Evolutionary conservation across 2,329 filamentous ascomycete species (phyloP).

Genomic region (Lachnellula arida): DNA sequence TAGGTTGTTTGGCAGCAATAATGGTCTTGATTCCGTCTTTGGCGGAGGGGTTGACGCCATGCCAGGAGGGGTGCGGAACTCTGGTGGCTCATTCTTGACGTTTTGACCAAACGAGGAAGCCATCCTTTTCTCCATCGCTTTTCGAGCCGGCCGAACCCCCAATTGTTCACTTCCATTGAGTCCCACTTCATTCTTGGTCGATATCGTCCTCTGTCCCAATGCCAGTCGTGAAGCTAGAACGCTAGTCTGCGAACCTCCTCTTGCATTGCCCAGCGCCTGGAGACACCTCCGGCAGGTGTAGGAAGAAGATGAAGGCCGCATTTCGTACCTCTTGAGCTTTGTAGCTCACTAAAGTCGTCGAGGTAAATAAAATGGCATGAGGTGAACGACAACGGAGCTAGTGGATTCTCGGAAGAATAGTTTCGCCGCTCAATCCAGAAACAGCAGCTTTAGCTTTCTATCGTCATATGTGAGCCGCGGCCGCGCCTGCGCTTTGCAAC

Average conservation of each 20-base stretch:
- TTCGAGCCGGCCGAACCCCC: conserved; percentile 5
- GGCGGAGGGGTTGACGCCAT: conserved; percentile 19
- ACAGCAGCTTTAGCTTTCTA: too few species aligned
- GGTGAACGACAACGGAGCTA: too few species aligned
- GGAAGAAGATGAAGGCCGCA: conserved; percentile 6
- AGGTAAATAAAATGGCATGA: background rate
- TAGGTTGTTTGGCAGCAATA: conserved; percentile 63
- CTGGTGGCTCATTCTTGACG: conserved; percentile 23
- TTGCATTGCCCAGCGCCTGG: conserved; percentile 20
- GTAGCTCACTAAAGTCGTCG: background rate
- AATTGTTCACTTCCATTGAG: conserved; percentile 11
- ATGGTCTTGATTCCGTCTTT: conserved; percentile 22
- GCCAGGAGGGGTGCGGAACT: conserved; percentile 21
- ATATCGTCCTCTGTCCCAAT: conserved; percentile 21
- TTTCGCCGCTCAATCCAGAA: too few species aligned
- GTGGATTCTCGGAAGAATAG: too few species aligned
- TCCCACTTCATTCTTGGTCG: conserved; percentile 15
- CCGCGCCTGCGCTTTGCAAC: too few species aligned
- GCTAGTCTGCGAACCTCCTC: conserved; percentile 13
- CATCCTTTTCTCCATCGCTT: conserved; percentile 16
- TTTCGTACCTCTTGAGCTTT: background rate
- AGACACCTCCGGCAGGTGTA: conserved; percentile 32
- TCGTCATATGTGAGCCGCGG: too few species aligned
- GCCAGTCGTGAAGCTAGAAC: conserved; percentile 12
- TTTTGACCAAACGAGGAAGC: conserved; percentile 23